Conservation (phyloP, 75 land plant species). For the Cunninghamia lanceolata region DNA sequence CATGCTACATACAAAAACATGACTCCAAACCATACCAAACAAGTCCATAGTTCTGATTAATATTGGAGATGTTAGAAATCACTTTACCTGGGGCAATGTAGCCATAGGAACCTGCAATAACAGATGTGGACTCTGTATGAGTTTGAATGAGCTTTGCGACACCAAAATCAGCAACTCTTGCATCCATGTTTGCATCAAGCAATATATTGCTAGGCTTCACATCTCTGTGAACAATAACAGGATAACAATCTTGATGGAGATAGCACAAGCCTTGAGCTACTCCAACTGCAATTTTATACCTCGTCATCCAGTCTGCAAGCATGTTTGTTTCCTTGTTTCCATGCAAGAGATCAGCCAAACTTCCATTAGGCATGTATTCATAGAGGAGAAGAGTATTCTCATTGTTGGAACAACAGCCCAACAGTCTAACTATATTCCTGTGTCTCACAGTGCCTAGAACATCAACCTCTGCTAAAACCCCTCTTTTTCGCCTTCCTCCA, state of each 20-base stretch:
- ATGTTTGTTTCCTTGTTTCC: conserved; percentile 28
- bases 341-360: conserved; percentile 53
- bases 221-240: conserved; percentile 61
- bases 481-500: conserved; percentile 21
- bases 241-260: conserved; percentile 61
- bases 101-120: conserved; percentile 63
- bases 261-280: conserved; percentile 64
- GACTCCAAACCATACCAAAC: background rate
- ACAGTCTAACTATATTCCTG: conserved; percentile 55
- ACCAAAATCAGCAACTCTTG: conserved; percentile 70
- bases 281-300: conserved; percentile 58
- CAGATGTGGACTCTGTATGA: conserved; percentile 45
- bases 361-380: conserved; percentile 83
- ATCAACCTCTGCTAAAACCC: conserved; percentile 43
- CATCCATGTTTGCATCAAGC: conserved; percentile 52
- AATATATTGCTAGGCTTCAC: conserved; percentile 66
- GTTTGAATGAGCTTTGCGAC: conserved; percentile 47
- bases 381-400: conserved; percentile 50
- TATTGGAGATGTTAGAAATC: background rate
- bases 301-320: conserved; percentile 53
- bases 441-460: conserved; percentile 60
- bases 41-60: background rate
- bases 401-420: conserved; percentile 48
- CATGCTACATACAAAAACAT: background rate
- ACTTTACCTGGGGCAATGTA: conserved; percentile 69